These are phyloP conservation scores for Xylaria nigripes DNA, from an alignment of 495 filamentous ascomycete genomes.

Conservation along the genomic window DNA sequence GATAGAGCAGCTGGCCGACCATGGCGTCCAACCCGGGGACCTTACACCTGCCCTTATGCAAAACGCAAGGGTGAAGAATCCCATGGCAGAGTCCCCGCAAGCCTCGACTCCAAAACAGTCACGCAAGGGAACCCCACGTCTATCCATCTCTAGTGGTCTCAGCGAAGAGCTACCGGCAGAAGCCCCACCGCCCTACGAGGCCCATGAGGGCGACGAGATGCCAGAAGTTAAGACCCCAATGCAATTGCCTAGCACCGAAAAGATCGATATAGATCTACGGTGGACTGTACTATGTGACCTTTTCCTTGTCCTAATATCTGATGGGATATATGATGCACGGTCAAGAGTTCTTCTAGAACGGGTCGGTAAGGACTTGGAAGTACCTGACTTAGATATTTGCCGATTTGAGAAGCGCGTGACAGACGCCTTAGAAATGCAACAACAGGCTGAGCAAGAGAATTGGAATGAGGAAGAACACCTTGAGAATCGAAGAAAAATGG, in stretches of 20 bases:
- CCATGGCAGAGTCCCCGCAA: constrained; percentile 49
- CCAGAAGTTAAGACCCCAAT: constrained; percentile 71
- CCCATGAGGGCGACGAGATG: constrained; percentile 59
- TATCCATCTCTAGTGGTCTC: constrained; percentile 20
- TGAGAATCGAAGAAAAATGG: constrained; percentile 73
- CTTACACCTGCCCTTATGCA: constrained; percentile 82
- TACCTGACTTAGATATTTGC: constrained; percentile 89
- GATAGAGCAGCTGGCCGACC: constrained; percentile 93
- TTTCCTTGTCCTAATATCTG: constrained; percentile 90
- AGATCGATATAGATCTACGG: constrained; percentile 90
- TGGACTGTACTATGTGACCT: constrained; percentile 98
- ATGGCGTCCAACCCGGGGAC: constrained; percentile 79
- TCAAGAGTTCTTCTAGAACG: constrained; percentile 79
- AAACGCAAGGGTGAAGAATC: constrained; percentile 89
- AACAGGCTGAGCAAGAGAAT: constrained; percentile 82
- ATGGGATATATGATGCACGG: constrained; percentile 85
- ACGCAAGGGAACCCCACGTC: constrained; percentile 10
- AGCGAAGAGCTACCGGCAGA: constrained; percentile 34
- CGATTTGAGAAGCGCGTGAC: constrained; percentile 96
- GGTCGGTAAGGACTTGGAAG: constrained; percentile 67
- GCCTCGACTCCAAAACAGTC: constrained; percentile 21
- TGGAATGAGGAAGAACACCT: constrained; percentile 97
- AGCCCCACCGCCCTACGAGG: constrained; percentile 65
- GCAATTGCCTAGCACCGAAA: constrained; percentile 68
- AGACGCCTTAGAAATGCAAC: constrained; percentile 95